Conservation (phyloP, 2,329 filamentous ascomycete genomes). For the Eurotiales sp. region DNA sequence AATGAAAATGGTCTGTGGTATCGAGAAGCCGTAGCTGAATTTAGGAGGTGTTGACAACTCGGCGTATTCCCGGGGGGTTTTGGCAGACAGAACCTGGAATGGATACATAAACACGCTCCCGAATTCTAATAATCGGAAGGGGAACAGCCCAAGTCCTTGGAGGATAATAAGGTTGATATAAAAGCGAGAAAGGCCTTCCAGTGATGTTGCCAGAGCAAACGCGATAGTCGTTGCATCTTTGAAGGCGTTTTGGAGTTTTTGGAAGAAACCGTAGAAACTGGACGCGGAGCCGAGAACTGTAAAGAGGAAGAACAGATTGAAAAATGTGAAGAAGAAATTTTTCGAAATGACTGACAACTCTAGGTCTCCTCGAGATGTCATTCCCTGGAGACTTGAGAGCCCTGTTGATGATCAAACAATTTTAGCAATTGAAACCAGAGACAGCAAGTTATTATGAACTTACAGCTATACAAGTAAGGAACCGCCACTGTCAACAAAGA, state of each 20-base stretch:
- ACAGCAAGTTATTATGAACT: conserved; percentile 23
- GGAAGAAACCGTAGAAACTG: conserved; percentile 64
- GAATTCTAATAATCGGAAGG: conserved; percentile 85
- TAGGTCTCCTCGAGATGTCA: conserved; percentile 91
- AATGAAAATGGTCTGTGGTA: conserved; percentile 86
- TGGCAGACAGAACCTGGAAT: conserved; percentile 70
- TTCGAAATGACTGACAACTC: conserved; percentile 95
- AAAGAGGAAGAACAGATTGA: conserved; percentile 97
- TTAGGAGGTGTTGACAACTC: conserved; percentile 76
- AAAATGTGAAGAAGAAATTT: conserved; percentile 99
- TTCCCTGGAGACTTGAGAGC: conserved; percentile 85
- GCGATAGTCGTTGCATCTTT: conserved; percentile 77
- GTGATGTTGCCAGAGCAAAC: conserved; percentile 67
- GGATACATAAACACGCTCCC: conserved; percentile 82
- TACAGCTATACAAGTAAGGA: conserved; percentile 89
- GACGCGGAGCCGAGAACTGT: conserved; percentile 79
- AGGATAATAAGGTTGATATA: conserved; percentile 93
- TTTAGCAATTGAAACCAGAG: neutral
- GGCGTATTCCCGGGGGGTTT: conserved; percentile 84
- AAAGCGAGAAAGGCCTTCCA: conserved; percentile 73
- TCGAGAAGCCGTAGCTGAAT: conserved; percentile 94
- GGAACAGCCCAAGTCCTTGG: conserved; percentile 89
- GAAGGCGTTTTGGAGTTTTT: conserved; percentile 66
- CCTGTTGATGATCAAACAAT: conserved; percentile 32
- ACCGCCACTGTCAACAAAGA: conserved; percentile 86